Percentiles rank a stretch among this genome's conserved stretches.
These are phyloP conservation scores for Gossypium turneri DNA, from an alignment of 345 rosid species.

Conservation along the genomic window DNA sequence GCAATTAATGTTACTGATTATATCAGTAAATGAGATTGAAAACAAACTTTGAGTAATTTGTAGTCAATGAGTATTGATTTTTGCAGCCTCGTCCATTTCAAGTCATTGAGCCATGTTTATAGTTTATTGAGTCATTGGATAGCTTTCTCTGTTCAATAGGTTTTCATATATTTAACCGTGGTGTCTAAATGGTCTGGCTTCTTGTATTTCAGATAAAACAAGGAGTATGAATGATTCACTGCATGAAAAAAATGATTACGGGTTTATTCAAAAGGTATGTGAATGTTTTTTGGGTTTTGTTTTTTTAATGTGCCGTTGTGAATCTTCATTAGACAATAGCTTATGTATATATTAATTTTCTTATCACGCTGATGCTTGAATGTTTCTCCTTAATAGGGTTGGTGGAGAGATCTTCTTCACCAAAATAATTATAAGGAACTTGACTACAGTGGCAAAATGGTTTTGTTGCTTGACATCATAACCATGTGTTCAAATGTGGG, in stretches of 20 bases:
- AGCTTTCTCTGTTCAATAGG: not conserved
- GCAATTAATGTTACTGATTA: not conserved
- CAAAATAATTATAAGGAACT: constrained; percentile 65
- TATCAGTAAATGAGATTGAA: not conserved
- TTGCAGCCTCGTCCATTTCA: not conserved
- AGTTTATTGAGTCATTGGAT: not conserved
- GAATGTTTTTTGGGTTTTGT: not conserved
- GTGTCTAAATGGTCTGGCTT: not conserved
- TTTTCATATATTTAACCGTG: constrained; percentile 6
- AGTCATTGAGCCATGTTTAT: not conserved
- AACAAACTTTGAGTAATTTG: constrained; percentile 1
- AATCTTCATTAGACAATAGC: not conserved
- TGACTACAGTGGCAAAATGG: constrained; percentile 94
- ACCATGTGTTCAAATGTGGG: constrained; percentile 68
- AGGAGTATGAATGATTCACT: constrained; percentile 39
- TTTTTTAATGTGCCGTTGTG: not conserved
- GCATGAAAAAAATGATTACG: constrained; percentile 52
- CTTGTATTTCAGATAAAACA: constrained; percentile 50
- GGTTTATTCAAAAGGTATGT: constrained; percentile 70
- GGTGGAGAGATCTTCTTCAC: constrained; percentile 95
- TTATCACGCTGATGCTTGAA: not conserved
- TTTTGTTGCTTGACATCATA: constrained; percentile 84
- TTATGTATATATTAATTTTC: not conserved
- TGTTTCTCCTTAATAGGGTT: constrained; percentile 49
- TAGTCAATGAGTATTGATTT: not conserved